These are phyloP conservation scores for Yarrowia divulgata DNA, from an alignment of 805 yeast genomes.

Conservation along the genomic window DNA sequence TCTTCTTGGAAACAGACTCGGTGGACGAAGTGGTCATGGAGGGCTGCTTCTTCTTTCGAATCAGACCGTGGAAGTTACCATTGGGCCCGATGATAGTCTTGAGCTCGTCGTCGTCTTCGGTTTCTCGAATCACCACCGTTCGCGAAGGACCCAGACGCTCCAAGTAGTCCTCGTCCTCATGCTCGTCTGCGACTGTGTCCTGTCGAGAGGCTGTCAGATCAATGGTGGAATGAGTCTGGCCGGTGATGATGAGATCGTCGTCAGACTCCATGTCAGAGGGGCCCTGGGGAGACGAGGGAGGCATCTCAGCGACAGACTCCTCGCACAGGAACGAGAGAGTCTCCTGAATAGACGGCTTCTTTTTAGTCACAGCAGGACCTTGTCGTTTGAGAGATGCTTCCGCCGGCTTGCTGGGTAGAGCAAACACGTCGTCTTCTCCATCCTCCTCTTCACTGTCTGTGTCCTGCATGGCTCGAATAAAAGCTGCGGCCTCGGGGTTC, in stretches of 20 bases:
- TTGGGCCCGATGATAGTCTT: conserved; percentile 32
- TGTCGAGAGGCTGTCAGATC: conserved; percentile 27
- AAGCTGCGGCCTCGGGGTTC: conserved; percentile 45
- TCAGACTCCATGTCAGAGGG: conserved; percentile 15
- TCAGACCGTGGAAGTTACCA: conserved; percentile 32
- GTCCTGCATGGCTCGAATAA: conserved; percentile 45
- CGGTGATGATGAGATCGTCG: conserved; percentile 17
- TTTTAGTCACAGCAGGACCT: not conserved
- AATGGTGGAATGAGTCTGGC: conserved; percentile 11
- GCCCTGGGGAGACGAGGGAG: conserved; percentile 17
- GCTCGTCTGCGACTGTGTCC: not conserved
- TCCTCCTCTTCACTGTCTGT: conserved; percentile 20
- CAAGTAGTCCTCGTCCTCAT: conserved; percentile 18
- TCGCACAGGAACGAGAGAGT: conserved; percentile 35
- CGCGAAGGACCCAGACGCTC: conserved; percentile 31
- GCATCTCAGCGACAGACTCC: conserved; percentile 10
- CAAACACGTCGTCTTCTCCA: conserved; percentile 4
- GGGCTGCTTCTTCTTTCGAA: conserved; percentile 22
- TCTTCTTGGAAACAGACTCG: conserved; percentile 8
- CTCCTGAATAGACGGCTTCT: conserved; percentile 16
- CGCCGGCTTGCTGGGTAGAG: conserved; percentile 26
- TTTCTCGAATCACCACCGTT: conserved; percentile 22
- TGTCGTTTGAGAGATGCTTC: conserved; percentile 1
- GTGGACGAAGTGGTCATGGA: conserved; percentile 13
- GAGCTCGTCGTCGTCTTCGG: conserved; percentile 31